These are phyloP conservation scores for Acorus gramineus DNA, from an alignment of 106 monocot genomes.

Conservation along the genomic window DNA sequence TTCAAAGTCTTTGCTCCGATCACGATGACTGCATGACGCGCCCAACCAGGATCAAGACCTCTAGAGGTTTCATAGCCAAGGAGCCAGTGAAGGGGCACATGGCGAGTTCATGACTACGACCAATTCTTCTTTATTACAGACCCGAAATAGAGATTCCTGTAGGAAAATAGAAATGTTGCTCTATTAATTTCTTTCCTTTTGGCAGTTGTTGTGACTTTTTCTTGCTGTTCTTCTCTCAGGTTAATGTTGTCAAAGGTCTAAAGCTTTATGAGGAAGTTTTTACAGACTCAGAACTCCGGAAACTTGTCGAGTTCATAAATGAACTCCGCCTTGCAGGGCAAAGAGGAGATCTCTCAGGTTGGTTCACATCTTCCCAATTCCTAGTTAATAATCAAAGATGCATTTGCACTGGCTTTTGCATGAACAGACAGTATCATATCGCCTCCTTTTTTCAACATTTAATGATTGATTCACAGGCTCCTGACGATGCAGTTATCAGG, in stretches of 20 bases:
- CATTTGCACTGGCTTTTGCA: background rate
- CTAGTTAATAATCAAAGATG: background rate
- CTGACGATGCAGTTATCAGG: no score
- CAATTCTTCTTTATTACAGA: slow-evolving; percentile 18
- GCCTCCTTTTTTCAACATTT: no score
- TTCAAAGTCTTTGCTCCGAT: slow-evolving; percentile 37
- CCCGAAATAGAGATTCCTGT: slow-evolving; percentile 33
- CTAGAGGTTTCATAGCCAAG: slow-evolving; percentile 85
- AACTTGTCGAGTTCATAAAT: slow-evolving; percentile 59
- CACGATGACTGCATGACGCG: slow-evolving; percentile 53
- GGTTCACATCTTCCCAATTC: background rate
- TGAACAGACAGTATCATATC: background rate
- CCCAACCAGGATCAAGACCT: slow-evolving; percentile 57
- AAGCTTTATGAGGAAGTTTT: slow-evolving; percentile 90
- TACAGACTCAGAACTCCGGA: slow-evolving; percentile 55
- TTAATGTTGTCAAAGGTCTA: slow-evolving; percentile 92
- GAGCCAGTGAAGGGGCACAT: slow-evolving; percentile 91
- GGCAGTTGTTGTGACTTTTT: background rate
- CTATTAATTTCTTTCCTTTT: slow-evolving; percentile 1
- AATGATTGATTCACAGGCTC: no score
- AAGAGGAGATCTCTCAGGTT: slow-evolving; percentile 83
- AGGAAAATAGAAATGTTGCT: slow-evolving; percentile 19
- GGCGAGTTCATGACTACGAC: slow-evolving; percentile 58
- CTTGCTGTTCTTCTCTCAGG: slow-evolving; percentile 22
- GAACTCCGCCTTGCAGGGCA: slow-evolving; percentile 76